Base-by-base conservation (phyloP, 345 rosid species). In the Eucalyptus tenuipes region DNA sequence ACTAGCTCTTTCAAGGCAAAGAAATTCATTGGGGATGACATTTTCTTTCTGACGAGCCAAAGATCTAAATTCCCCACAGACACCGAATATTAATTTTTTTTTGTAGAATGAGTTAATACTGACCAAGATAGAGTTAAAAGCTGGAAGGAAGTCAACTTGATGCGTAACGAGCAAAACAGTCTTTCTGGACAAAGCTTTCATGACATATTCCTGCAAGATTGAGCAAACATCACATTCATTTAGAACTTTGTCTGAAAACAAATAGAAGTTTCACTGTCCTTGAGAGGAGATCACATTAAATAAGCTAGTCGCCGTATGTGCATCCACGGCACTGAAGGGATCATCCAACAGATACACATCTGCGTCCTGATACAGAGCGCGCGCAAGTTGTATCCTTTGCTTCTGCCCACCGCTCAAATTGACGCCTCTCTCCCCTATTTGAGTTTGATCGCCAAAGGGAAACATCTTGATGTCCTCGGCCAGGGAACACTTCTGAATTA, bases 311-410 rank as follows among this genome's bases (percentile, higher is more conserved):
- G 95, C 95, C 6, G 96, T 95, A 25, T 95, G 93, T 27, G 95
- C 97, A 90, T 95, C 97, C n/a, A 95, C 93, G 79, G 96, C 95
- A 15, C 95, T 94, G 88, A 95, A 93, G 22, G 96, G 96, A 89
- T 95, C 95, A 87, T 94, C 96, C 87, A 95, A 86, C 59, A 95
- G 94, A 90, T 93, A 94, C 16, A 95, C 61, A 90, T 95, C 96
- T 3, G 95, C 94, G 49, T 92, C 90, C 75, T 91, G 93, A 91
- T 94, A 94, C 12, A 95, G 68, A 7, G 95, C 96, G 7, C 95
- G 94, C 0, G 95, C 96, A 52, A 95, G 92, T 86, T 94, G 96
- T 88, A 94, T 64, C 53, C 94, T 88, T 71, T 94, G 96, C 88
- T 94, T 94, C 88, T 94, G 95, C 45, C 95, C 96, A 53, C 94